Base-by-base conservation (phyloP, 257 asterid species). In the Nicotiana attenuata region DNA sequence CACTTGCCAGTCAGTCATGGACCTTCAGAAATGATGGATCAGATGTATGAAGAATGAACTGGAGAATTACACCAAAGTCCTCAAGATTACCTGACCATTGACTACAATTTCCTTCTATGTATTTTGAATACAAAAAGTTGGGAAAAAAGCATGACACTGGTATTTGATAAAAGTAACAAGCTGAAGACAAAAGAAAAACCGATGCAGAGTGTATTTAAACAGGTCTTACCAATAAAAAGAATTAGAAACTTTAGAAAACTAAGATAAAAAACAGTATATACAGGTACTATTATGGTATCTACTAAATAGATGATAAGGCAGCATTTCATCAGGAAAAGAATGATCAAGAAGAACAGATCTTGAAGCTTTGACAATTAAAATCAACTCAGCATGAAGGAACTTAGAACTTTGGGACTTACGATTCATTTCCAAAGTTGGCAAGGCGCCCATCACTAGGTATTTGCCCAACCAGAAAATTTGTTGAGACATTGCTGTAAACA, bases 391-490 rank as follows among this genome's bases (percentile, higher is more conserved):
- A 63, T 63, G 35, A 26, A 63, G 68, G 35, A 63, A 63, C 35
- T 10, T 63, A 63, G 17, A 77, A 71, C 28, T 31, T 55, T 28
- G 81, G 84, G 64, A 86, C 99, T 93, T 92, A 95, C 99, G 97
- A 91, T 76, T 88, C 91, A 85, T 86, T 95, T 26, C 66, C 89
- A 64, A 95, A 93, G 86, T 87, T 91, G 76, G 90, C 87, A 88
- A 95, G 97, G 82, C 83, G 93, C 53, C 98, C 99, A 83, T 90
- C 97, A 83, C 93, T 81, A 65, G 99, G 98, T 85, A 95, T 86
- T 73, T 90, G 91, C 82, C 99, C 98, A 87, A 86, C 92, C 85
- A 95, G 89, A 86, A 95, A 95, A 87, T 95, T 95, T 68, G 95
- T 88, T 26, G 99, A 95, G 71, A 95, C 90, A 61, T 95, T 95